A percentile compares a stretch with the other conserved stretches of the same genome.
Conservation (phyloP, 352 stramenopile species). For the Phytophthora crassamura region DNA sequence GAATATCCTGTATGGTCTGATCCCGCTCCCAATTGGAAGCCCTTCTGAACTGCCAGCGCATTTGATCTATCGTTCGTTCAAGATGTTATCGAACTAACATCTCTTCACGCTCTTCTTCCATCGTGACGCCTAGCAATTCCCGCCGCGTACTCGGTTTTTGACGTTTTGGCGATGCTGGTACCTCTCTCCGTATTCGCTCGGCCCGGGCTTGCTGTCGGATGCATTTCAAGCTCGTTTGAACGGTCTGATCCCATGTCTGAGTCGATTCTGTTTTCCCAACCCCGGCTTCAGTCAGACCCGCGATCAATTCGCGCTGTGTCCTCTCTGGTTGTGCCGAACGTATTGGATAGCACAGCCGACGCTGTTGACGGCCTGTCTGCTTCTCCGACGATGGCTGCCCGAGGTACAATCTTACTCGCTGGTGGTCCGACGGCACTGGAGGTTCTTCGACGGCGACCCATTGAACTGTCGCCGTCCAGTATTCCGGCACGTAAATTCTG, state of each 20-base stretch:
- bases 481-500: too few species aligned
- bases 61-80: background rate
- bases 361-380: too few species aligned
- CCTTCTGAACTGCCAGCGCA: background rate
- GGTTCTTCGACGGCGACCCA: too few species aligned
- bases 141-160: background rate
- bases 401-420: too few species aligned
- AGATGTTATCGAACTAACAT: background rate
- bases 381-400: too few species aligned
- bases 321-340: background rate
- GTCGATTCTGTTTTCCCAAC: background rate
- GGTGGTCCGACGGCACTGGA: too few species aligned
- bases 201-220: too few species aligned
- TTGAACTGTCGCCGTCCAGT: too few species aligned
- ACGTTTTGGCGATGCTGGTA: background rate
- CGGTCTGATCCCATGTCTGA: background rate
- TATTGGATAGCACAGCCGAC: too few species aligned
- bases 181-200: background rate
- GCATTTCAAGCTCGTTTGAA: background rate
- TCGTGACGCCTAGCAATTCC: too few species aligned
- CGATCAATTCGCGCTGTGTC: background rate
- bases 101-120: too few species aligned
- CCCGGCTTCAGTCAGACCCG: background rate
- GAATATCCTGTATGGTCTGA: background rate
- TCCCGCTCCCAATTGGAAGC: conserved; percentile 1